phyloP scores from a whole-genome alignment of 352 stramenopile species.

The Lagenidium sp. region DNA sequence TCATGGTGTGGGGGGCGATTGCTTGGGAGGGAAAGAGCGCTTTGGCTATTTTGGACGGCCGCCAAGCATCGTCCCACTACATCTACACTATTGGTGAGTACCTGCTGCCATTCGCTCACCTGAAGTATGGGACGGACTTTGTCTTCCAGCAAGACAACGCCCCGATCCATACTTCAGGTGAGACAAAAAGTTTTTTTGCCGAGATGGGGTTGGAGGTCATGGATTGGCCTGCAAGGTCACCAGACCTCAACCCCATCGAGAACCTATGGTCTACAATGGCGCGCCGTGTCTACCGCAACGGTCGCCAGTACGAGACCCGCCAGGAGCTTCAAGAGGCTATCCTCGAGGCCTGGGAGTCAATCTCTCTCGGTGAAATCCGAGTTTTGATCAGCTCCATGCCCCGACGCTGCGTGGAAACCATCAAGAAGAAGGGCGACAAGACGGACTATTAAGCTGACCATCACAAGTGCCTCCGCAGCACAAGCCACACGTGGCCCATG shows the following conservation, averaged over 20 bases:
- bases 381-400: background rate
- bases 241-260: constrained; percentile 19
- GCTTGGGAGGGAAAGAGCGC: constrained; percentile 3
- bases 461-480: background rate
- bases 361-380: background rate
- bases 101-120: constrained; percentile 9
- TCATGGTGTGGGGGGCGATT: background rate
- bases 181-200: constrained; percentile 10
- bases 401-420: background rate
- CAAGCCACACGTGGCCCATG: background rate
- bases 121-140: constrained; percentile 12
- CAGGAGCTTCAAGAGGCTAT: background rate
- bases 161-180: constrained; percentile 7
- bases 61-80: constrained; percentile 5
- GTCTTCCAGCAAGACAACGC: constrained; percentile 22
- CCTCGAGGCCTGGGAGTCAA: background rate
- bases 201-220: constrained; percentile 9
- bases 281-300: constrained; percentile 11
- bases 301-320: background rate
- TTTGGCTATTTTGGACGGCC: constrained; percentile 1
- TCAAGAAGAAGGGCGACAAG: background rate
- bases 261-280: constrained; percentile 16
- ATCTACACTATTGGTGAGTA: constrained; percentile 3
- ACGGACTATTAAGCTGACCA: background rate
- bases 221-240: constrained; percentile 14